These are phyloP conservation scores for Nakazawaea ishiwadae DNA, from an alignment of 805 yeast species.

Conservation along the genomic window DNA sequence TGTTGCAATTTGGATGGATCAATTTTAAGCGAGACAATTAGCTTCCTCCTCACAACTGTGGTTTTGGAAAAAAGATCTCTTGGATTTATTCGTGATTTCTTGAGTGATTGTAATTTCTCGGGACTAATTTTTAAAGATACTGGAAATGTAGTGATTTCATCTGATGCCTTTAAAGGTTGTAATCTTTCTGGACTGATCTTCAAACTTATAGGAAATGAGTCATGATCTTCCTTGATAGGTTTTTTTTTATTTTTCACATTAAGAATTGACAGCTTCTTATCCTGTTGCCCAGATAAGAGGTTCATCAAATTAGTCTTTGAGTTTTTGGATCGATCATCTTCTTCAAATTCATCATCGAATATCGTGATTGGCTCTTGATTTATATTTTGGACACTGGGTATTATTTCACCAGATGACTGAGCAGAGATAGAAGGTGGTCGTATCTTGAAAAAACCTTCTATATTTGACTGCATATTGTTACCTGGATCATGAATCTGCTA, in stretches of 20 bases:
- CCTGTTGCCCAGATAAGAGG: background rate
- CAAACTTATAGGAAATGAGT: too few species aligned
- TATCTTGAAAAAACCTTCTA: constrained; percentile 5
- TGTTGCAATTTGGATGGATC: background rate
- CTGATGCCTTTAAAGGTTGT: too few species aligned
- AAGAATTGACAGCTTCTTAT: background rate
- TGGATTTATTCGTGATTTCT: background rate
- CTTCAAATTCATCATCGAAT: too few species aligned
- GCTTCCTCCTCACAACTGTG: background rate
- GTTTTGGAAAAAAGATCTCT: constrained; percentile 4
- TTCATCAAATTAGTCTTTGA: background rate
- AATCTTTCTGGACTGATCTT: too few species aligned
- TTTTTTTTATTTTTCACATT: too few species aligned
- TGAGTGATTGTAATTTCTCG: background rate
- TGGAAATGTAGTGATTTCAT: background rate
- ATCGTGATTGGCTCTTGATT: too few species aligned
- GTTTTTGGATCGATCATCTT: background rate
- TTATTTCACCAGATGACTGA: too few species aligned
- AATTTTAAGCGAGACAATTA: constrained; percentile 3
- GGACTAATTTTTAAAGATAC: constrained; percentile 3
- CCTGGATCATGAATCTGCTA: background rate
- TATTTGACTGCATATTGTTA: constrained; percentile 7
- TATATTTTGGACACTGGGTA: too few species aligned
- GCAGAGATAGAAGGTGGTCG: too few species aligned
- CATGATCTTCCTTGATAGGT: too few species aligned